phyloP scores from a whole-genome alignment of 768 basidiomycete species.

The Lentinula raphanica region DNA sequence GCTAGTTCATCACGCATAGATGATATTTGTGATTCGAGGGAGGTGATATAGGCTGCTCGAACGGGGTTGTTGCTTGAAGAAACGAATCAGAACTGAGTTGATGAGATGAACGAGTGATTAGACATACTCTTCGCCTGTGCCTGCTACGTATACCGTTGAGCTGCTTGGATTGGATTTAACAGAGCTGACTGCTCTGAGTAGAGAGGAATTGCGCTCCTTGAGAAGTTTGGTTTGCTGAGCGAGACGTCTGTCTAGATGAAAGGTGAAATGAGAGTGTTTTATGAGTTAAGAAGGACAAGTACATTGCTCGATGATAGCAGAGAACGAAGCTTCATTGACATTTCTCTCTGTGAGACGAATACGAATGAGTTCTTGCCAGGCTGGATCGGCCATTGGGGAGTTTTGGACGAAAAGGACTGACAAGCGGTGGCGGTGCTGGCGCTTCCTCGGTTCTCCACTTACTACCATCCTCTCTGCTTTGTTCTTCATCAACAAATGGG shows the following conservation, averaged over 20 bases:
- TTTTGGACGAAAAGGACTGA: background rate
- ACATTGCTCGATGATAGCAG: conserved; percentile 92
- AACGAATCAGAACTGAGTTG: conserved; percentile 5
- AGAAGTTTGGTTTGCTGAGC: conserved; percentile 89
- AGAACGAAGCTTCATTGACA: conserved; percentile 71
- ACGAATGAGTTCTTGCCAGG: conserved; percentile 81
- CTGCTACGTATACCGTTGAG: conserved; percentile 57
- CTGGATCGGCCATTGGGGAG: conserved; percentile 65
- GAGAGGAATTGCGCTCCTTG: conserved; percentile 86
- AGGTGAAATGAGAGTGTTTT: conserved; percentile 10
- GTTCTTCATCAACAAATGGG: conserved; percentile 47
- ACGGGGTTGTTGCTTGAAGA: conserved; percentile 65
- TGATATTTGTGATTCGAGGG: conserved; percentile 91
- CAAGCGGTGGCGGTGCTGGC: background rate
- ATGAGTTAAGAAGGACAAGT: conserved; percentile 15
- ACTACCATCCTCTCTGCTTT: background rate
- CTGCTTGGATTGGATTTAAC: conserved; percentile 59
- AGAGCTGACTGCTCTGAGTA: conserved; percentile 78
- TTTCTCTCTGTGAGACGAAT: conserved; percentile 81
- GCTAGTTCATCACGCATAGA: conserved; percentile 89
- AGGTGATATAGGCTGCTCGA: conserved; percentile 81
- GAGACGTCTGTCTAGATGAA: conserved; percentile 71
- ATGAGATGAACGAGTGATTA: conserved; percentile 5
- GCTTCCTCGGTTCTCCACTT: background rate
- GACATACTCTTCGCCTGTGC: conserved; percentile 67